Conservation (phyloP, 345 rosid genomes). For the Euphorbia pulcherrima region DNA sequence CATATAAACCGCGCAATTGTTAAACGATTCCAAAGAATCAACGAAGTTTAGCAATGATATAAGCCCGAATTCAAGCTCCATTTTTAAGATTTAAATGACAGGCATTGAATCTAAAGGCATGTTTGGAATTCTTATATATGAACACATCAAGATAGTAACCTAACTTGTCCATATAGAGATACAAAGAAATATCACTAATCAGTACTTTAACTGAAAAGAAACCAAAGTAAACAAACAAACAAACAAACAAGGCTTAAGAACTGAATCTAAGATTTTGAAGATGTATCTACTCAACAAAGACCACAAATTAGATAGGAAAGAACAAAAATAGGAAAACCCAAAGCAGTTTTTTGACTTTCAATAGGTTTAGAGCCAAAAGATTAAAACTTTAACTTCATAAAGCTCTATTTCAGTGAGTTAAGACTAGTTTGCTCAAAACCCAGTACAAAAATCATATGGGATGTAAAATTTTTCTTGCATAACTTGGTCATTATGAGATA, state of each 20-base stretch:
- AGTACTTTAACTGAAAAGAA: not conserved
- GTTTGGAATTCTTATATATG: not conserved
- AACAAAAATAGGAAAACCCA: not conserved
- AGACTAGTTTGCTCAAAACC: not conserved
- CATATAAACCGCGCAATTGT: no score
- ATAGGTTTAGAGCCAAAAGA: not conserved
- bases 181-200: not conserved
- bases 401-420: not conserved
- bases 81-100: not conserved
- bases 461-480: not conserved
- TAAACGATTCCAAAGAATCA: not conserved
- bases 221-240: not conserved
- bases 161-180: not conserved
- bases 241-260: not conserved
- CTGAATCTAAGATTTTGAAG: not conserved
- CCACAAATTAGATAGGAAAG: no score
- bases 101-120: not conserved
- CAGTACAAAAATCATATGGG: not conserved
- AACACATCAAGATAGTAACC: not conserved
- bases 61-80: not conserved
- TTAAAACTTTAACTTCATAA: not conserved
- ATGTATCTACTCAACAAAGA: not conserved
- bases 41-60: not conserved
- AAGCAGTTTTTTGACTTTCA: not conserved
- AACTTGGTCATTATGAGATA: not conserved